Conservation (phyloP, 805 yeast genomes). For the Torulaspora maleeae region DNA sequence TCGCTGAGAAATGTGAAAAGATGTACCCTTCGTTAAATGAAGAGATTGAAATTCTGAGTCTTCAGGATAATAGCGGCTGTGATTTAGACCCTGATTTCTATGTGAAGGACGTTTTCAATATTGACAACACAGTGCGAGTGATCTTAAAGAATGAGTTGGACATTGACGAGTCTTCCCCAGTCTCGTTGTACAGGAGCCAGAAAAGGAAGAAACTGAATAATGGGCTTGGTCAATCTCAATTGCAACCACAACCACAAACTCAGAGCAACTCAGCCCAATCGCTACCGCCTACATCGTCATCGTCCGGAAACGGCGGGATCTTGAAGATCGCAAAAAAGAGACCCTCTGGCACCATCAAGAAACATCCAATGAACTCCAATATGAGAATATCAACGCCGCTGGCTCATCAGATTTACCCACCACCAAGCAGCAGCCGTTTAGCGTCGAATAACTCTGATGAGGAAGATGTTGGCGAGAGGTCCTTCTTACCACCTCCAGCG, state of each 20-base stretch:
- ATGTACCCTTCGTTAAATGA: constrained; percentile 59
- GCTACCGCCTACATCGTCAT: constrained; percentile 7
- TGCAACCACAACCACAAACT: constrained; percentile 1
- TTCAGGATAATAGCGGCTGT: constrained; percentile 65
- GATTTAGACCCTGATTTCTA: constrained; percentile 76
- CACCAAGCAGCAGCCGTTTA: constrained; percentile 16
- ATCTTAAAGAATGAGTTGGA: constrained; percentile 40
- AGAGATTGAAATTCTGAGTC: constrained; percentile 48
- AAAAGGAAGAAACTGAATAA: constrained; percentile 27
- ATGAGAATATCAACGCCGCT: constrained; percentile 39
- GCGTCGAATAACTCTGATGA: constrained; percentile 29
- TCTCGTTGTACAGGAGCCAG: constrained; percentile 24
- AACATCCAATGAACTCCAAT: constrained; percentile 9
- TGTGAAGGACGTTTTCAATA: constrained; percentile 60
- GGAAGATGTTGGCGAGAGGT: constrained; percentile 33
- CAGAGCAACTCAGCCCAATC: constrained; percentile 6
- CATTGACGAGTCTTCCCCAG: constrained; percentile 21
- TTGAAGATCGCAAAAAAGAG: constrained; percentile 26
- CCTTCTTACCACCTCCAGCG: constrained; percentile 37
- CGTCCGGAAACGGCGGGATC: constrained; percentile 14
- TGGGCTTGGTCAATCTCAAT: constrained; percentile 15
- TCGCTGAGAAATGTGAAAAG: constrained; percentile 51
- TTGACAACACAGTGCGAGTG: constrained; percentile 45
- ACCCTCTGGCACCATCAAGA: constrained; percentile 14
- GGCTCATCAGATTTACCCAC: constrained; percentile 40